A percentile compares a stretch with the other conserved stretches of the same genome.
Evolutionary conservation across 2,329 filamentous ascomycete species (phyloP).

Genomic region (Talaromyces atroroseus): DNA sequence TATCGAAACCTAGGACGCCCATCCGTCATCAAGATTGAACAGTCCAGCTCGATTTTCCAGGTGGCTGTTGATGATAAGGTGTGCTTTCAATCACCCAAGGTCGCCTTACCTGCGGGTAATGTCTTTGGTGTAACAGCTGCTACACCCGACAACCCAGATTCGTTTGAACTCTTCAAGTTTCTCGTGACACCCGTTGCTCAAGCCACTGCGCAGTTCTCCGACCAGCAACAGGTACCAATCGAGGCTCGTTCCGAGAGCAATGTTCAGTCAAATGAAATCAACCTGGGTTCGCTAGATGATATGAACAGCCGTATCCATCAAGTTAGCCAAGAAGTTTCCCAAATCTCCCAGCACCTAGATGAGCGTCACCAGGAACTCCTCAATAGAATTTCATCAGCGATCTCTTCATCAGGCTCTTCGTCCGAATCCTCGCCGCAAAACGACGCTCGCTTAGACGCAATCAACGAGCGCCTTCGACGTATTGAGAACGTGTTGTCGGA

Average conservation of each 20-base stretch:
- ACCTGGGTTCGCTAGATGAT: constrained; percentile 68
- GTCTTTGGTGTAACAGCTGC: constrained; percentile 81
- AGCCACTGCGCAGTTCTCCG: constrained; percentile 29
- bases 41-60: constrained; percentile 59
- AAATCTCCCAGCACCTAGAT: constrained; percentile 49
- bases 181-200: constrained; percentile 46
- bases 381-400: constrained; percentile 26
- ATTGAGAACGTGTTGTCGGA: constrained; percentile 48
- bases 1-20: constrained; percentile 90
- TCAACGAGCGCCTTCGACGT: constrained; percentile 47
- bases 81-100: constrained; percentile 77
- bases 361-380: constrained; percentile 48
- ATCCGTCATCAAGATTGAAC: constrained; percentile 71
- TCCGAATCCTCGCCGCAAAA: constrained; percentile 15
- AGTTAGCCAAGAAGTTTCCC: constrained; percentile 54
- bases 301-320: constrained; percentile 73
- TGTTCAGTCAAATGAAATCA: constrained; percentile 32
- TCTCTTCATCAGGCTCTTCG: background rate
- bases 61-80: constrained; percentile 73
- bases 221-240: constrained; percentile 25
- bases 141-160: constrained; percentile 86
- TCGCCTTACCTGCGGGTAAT: constrained; percentile 74
- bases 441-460: constrained; percentile 34
- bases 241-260: constrained; percentile 33
- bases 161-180: constrained; percentile 88